Conservation (phyloP, 164 flowering plant genomes). For the Piper longum region DNA sequence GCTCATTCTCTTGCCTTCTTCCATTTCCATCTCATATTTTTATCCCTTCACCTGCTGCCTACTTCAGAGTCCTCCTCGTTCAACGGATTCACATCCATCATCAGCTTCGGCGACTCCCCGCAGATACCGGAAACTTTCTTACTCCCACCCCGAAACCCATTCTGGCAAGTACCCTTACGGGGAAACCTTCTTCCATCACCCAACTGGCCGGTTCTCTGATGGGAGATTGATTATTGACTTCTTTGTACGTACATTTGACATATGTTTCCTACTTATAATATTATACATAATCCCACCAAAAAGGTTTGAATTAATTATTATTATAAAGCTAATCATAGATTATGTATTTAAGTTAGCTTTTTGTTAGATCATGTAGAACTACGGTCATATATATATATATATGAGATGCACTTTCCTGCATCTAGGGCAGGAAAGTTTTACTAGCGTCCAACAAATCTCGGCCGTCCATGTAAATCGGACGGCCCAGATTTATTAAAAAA, state of each 20-base stretch:
- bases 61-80: neutral
- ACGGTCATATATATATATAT: neutral
- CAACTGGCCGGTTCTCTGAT: constrained; percentile 23
- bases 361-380: neutral
- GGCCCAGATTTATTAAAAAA: too few relatives aligned
- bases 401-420: too few relatives aligned
- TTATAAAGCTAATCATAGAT: neutral
- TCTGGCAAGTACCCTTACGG: constrained; percentile 18
- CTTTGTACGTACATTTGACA: constrained; percentile 9
- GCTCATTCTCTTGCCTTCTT: neutral
- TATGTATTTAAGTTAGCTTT: neutral
- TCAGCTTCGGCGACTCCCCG: constrained; percentile 30
- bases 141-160: neutral
- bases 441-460: too few relatives aligned
- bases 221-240: constrained; percentile 26
- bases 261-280: too few relatives aligned
- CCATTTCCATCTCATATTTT: neutral
- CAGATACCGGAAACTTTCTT: constrained; percentile 27
- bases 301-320: too few relatives aligned
- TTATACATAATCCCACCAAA: too few relatives aligned
- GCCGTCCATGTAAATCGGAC: too few relatives aligned
- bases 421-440: too few relatives aligned
- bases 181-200: constrained; percentile 22
- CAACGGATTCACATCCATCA: constrained; percentile 13
- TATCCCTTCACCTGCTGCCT: neutral